A percentile compares a stretch with the other conserved stretches of the same genome.
Conservation (phyloP, 768 basidiomycete species). For the Cystobasidium ongulense region DNA sequence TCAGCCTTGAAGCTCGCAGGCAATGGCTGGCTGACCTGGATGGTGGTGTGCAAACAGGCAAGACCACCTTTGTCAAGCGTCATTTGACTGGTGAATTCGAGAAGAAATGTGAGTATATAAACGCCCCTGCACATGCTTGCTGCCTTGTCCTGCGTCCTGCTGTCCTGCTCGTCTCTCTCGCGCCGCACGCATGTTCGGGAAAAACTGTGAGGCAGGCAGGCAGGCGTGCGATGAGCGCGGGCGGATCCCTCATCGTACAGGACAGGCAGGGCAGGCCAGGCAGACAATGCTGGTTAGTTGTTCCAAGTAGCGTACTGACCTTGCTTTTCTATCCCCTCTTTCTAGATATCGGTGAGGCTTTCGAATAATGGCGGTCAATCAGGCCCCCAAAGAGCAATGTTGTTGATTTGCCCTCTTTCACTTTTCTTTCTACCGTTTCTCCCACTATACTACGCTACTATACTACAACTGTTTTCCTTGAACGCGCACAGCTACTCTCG, state of each 20-base stretch:
- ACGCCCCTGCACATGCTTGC: neutral
- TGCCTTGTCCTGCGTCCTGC: neutral
- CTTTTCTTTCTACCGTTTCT: no score
- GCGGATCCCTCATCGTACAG: neutral
- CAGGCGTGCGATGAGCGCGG: neutral
- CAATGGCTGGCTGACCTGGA: neutral
- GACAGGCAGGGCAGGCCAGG: no score
- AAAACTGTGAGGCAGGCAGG: neutral
- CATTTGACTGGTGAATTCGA: constrained; percentile 99
- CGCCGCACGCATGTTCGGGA: neutral
- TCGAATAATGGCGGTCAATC: no score
- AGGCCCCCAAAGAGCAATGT: neutral
- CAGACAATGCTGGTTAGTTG: no score
- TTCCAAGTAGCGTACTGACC: no score
- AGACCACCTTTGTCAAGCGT: constrained; percentile 52
- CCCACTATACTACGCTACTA: no score
- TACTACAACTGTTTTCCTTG: no score
- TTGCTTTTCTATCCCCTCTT: neutral
- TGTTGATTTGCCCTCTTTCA: no score
- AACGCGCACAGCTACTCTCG: constrained; percentile 71
- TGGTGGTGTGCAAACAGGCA: constrained; percentile 2
- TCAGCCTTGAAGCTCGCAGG: neutral
- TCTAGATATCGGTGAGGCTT: constrained; percentile 19
- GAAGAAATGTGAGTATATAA: constrained; percentile 94
- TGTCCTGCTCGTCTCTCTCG: neutral